phyloP scores from a whole-genome alignment of 257 asterid genomes.

The Catharanthus roseus region DNA sequence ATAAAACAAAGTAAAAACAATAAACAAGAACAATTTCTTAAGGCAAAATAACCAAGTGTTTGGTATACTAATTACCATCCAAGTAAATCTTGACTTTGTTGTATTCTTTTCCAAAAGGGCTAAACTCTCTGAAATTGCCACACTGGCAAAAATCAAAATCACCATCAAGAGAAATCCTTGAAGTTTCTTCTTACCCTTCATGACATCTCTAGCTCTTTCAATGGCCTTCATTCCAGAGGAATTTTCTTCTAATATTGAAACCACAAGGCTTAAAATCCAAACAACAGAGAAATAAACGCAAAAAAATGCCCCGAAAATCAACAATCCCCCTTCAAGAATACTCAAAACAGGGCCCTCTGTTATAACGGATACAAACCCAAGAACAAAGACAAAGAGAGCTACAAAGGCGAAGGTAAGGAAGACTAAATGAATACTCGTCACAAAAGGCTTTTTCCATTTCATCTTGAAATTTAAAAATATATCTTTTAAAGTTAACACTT shows the following conservation, averaged over 20 bases:
- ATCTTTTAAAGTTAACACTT: neutral
- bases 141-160: neutral
- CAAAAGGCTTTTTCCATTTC: slow-evolving; percentile 8
- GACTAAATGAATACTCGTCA: slow-evolving; percentile 4
- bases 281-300: neutral
- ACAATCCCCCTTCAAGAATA: neutral
- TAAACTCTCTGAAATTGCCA: neutral
- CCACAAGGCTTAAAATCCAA: slow-evolving; percentile 11
- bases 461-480: neutral
- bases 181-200: slow-evolving; percentile 13
- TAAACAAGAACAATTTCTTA: slow-evolving; percentile 6
- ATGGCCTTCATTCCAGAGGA: slow-evolving; percentile 12
- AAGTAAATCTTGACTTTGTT: neutral
- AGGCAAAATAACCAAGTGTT: slow-evolving; percentile 7
- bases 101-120: neutral
- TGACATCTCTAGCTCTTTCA: slow-evolving; percentile 12
- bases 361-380: slow-evolving; percentile 1
- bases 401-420: neutral
- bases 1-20: slow-evolving; percentile 10
- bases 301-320: neutral
- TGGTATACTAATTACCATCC: neutral
- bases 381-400: neutral
- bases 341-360: neutral
- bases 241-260: slow-evolving; percentile 12
- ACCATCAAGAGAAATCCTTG: slow-evolving; percentile 3